Evolutionary conservation across 352 stramenopile species (phyloP).

Genomic region (Thraustochytrium sp.): DNA sequence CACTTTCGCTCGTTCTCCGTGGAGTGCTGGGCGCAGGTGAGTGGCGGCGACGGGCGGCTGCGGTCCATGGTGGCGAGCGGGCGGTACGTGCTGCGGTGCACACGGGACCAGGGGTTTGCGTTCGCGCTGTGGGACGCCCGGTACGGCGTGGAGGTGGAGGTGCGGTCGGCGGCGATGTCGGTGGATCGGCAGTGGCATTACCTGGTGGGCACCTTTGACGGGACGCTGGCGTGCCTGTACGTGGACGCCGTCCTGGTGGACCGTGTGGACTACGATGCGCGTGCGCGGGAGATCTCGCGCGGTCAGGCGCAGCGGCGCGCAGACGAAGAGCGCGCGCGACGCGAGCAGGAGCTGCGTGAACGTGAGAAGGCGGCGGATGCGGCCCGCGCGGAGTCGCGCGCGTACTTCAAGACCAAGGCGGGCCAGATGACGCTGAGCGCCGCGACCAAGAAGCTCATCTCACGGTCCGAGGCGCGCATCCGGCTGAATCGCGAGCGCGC

Average conservation of each 20-base stretch:
- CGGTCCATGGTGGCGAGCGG: conserved; percentile 66
- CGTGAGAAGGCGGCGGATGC: conserved; percentile 69
- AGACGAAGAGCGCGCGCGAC: conserved; percentile 52
- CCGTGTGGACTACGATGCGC: conserved; percentile 45
- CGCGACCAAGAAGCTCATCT: conserved; percentile 24
- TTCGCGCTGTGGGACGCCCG: conserved; percentile 70
- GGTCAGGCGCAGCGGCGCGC: conserved; percentile 58
- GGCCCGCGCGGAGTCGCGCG: conserved; percentile 57
- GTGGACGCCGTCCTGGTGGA: conserved; percentile 70
- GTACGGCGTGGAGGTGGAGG: conserved; percentile 63
- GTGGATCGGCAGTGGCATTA: conserved; percentile 71
- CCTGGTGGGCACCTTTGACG: conserved; percentile 76
- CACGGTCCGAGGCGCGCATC: conserved; percentile 41
- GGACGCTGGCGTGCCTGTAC: conserved; percentile 70
- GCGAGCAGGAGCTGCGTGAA: conserved; percentile 62
- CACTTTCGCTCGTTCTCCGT: conserved; percentile 58
- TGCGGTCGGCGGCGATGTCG: conserved; percentile 49
- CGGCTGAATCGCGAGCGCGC: conserved; percentile 48
- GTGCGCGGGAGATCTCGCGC: conserved; percentile 33
- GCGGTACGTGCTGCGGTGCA: conserved; percentile 63
- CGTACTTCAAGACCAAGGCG: conserved; percentile 56
- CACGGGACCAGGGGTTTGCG: conserved; percentile 67
- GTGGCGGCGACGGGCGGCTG: conserved; percentile 63
- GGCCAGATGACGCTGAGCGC: conserved; percentile 49
- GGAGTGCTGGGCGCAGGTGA: conserved; percentile 68